Percentiles rank a stretch among this genome's conserved stretches.
phyloP scores from a whole-genome alignment of 2,329 filamentous ascomycete genomes.

The Mycosphaerelloides madeirae region DNA sequence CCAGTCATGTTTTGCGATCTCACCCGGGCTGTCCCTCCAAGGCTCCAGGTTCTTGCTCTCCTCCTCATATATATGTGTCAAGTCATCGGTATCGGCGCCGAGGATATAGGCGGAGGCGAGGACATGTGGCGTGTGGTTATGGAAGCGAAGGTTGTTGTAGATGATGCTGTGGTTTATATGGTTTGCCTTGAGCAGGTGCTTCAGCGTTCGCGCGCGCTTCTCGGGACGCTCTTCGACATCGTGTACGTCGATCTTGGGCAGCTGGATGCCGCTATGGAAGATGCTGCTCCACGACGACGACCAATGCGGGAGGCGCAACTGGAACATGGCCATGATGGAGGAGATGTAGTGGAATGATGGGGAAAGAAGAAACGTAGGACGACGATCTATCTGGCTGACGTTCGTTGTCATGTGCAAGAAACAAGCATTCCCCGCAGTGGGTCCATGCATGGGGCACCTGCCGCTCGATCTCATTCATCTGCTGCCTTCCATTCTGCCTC shows the following conservation, averaged over 20 bases:
- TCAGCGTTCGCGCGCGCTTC: conserved; percentile 74
- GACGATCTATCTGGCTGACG: too few relatives aligned
- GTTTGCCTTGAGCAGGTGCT: conserved; percentile 86
- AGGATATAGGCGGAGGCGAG: conserved; percentile 82
- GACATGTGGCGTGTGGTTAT: conserved; percentile 81
- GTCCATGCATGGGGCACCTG: too few relatives aligned
- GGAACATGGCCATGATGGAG: conserved; percentile 19
- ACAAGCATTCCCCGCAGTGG: too few relatives aligned
- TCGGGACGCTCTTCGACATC: conserved; percentile 75
- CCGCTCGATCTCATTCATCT: too few relatives aligned
- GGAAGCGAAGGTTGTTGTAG: conserved; percentile 67
- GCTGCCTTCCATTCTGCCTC: too few relatives aligned
- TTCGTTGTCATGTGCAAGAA: too few relatives aligned
- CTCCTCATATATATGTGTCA: conserved; percentile 76
- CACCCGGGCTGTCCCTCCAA: conserved; percentile 79
- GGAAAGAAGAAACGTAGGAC: too few relatives aligned
- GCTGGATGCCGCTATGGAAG: conserved; percentile 33
- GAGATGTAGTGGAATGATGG: too few relatives aligned
- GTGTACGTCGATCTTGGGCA: conserved; percentile 69
- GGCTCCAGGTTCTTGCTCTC: conserved; percentile 67
- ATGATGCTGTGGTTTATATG: conserved; percentile 85
- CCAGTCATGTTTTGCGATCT: conserved; percentile 83
- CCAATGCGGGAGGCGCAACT: conserved; percentile 27
- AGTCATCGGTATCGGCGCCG: conserved; percentile 65
- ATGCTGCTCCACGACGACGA: conserved; percentile 21